Conservation (phyloP, 2,329 filamentous ascomycete species). For the Byssochlamys sp. region DNA sequence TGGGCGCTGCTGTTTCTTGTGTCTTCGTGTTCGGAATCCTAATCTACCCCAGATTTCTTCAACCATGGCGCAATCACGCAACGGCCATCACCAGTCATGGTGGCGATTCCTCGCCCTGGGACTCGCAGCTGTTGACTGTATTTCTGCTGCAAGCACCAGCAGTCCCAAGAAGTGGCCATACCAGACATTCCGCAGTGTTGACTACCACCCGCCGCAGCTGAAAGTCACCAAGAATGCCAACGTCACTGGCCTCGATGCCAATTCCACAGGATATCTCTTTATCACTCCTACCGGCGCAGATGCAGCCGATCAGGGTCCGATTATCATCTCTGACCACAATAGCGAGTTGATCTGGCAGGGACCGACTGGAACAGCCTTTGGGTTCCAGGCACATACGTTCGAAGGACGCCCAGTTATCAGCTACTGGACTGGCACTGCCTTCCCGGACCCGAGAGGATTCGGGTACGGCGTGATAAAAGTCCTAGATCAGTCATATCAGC, state of each 20-base stretch:
- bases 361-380: constrained; percentile 1
- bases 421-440: constrained; percentile 6
- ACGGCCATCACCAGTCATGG: background rate
- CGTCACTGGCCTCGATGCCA: background rate
- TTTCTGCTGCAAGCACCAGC: background rate
- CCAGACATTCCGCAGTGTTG: background rate
- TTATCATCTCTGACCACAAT: constrained; percentile 7
- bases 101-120: background rate
- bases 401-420: constrained; percentile 19
- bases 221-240: background rate
- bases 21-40: background rate
- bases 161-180: background rate
- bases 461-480: background rate
- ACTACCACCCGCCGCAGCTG: background rate
- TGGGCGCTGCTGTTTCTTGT: too few relatives aligned
- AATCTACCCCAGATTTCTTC: background rate
- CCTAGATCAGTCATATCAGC: constrained; percentile 8
- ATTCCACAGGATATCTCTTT: background rate
- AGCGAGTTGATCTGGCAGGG: constrained; percentile 9
- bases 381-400: constrained; percentile 23
- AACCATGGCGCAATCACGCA: background rate
- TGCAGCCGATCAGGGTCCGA: constrained; percentile 2
- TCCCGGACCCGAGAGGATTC: background rate
- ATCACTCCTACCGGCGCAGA: background rate
- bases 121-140: background rate